Evolutionary conservation across 257 asterid genomes (phyloP).

Genomic region (Nicotiana sylvestris): DNA sequence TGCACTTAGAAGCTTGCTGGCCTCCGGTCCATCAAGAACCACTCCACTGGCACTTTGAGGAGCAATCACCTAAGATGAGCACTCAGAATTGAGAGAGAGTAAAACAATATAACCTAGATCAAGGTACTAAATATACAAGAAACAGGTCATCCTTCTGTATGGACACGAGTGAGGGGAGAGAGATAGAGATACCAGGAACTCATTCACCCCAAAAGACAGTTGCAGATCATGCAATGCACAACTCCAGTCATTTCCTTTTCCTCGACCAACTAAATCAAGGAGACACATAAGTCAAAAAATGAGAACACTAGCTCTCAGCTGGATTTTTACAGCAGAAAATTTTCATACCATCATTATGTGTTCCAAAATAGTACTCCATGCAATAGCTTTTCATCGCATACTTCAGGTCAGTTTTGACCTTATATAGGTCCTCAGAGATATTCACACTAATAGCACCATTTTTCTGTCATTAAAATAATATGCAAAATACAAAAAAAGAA

Average conservation of each 20-base stretch:
- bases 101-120: not conserved
- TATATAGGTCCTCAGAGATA: slow-evolving; percentile 51
- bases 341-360: slow-evolving; percentile 44
- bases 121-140: slow-evolving; percentile 5
- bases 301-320: not conserved
- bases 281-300: slow-evolving; percentile 15
- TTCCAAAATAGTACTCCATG: slow-evolving; percentile 74
- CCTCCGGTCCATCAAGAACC: slow-evolving; percentile 91
- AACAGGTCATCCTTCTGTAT: not conserved
- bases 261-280: slow-evolving; percentile 31
- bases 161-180: slow-evolving; percentile 16
- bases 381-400: slow-evolving; percentile 67
- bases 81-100: not conserved
- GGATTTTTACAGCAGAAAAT: slow-evolving; percentile 18
- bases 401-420: slow-evolving; percentile 72
- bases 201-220: slow-evolving; percentile 83
- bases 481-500: not conserved
- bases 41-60: slow-evolving; percentile 92
- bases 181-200: slow-evolving; percentile 64
- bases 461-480: slow-evolving; percentile 37
- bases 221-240: slow-evolving; percentile 71
- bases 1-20: slow-evolving; percentile 93
- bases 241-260: slow-evolving; percentile 64
- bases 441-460: slow-evolving; percentile 59
- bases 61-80: slow-evolving; percentile 64